Evolutionary conservation across 2,329 filamentous ascomycete species (phyloP).

Genomic region (Neocatenulostroma microsporum): DNA sequence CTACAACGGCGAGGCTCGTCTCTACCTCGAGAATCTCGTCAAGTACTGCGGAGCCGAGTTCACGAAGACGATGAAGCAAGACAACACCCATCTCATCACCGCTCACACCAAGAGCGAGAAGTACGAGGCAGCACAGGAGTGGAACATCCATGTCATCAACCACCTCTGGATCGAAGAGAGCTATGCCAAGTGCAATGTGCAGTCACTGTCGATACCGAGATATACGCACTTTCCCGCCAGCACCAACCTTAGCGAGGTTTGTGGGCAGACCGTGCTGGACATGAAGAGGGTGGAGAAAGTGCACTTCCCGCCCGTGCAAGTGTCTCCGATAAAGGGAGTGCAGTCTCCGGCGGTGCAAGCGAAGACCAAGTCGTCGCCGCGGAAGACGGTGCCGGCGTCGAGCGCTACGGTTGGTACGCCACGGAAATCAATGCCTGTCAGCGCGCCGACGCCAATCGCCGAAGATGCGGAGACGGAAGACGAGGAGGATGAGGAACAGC

Average conservation of each 20-base stretch:
- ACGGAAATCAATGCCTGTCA: not conserved
- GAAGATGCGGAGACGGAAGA: slow-evolving; percentile 19
- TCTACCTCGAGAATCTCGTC: slow-evolving; percentile 89
- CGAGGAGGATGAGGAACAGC: slow-evolving; percentile 12
- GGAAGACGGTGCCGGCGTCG: slow-evolving; percentile 16
- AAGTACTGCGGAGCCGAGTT: slow-evolving; percentile 76
- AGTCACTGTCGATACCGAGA: slow-evolving; percentile 61
- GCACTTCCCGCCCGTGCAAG: slow-evolving; percentile 43
- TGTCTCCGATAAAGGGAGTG: slow-evolving; percentile 18
- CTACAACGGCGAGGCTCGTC: slow-evolving; percentile 87
- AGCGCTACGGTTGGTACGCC: slow-evolving; percentile 9
- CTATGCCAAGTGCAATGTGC: slow-evolving; percentile 78
- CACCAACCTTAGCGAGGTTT: slow-evolving; percentile 87
- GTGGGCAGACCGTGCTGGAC: slow-evolving; percentile 81
- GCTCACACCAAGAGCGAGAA: slow-evolving; percentile 88
- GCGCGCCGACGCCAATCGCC: slow-evolving; percentile 10
- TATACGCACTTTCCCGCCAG: slow-evolving; percentile 82
- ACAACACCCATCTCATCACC: slow-evolving; percentile 93
- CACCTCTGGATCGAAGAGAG: slow-evolving; percentile 97
- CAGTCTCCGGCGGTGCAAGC: slow-evolving; percentile 1
- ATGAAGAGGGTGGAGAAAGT: slow-evolving; percentile 62
- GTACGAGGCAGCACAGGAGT: slow-evolving; percentile 83
- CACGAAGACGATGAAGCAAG: slow-evolving; percentile 88
- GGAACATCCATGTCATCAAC: slow-evolving; percentile 84
- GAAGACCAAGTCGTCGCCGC: slow-evolving; percentile 8